phyloP scores from a whole-genome alignment of 75 land plant species.

The Pinus taeda region DNA sequence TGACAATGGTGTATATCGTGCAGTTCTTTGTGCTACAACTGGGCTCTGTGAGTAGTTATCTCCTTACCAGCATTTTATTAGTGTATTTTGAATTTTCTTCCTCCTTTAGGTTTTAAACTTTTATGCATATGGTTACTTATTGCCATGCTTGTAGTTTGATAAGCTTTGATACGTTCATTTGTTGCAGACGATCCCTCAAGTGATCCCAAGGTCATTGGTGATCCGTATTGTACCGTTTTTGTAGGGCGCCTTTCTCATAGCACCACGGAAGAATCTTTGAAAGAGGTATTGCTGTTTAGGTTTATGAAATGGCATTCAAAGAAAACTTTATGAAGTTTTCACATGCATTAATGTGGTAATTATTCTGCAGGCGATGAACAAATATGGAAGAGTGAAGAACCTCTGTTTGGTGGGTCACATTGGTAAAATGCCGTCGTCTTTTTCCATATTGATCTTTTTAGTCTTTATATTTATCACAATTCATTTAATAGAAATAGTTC shows the following conservation, averaged over 20 bases:
- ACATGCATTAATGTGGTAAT: neutral
- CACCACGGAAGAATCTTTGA: constrained; percentile 73
- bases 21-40: constrained; percentile 71
- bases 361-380: constrained; percentile 72
- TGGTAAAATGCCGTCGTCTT: constrained; percentile 37
- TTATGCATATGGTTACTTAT: neutral
- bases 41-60: constrained; percentile 61
- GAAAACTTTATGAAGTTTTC: neutral
- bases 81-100: constrained; percentile 6
- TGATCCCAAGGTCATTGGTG: constrained; percentile 84
- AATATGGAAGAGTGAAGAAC: constrained; percentile 74
- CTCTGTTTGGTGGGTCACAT: constrained; percentile 78
- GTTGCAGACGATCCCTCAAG: constrained; percentile 86
- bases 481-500: constrained; percentile 1
- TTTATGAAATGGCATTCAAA: neutral
- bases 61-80: neutral
- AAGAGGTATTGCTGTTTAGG: constrained; percentile 35
- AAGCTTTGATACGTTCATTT: neutral
- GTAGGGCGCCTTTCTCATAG: constrained; percentile 70
- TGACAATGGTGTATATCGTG: constrained; percentile 88
- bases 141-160: neutral
- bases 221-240: constrained; percentile 86
- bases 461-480: neutral
- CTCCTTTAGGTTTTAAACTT: neutral
- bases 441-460: neutral